Base-by-base conservation (phyloP, 2,329 filamentous ascomycete species). In the Talaromyces sp. region DNA sequence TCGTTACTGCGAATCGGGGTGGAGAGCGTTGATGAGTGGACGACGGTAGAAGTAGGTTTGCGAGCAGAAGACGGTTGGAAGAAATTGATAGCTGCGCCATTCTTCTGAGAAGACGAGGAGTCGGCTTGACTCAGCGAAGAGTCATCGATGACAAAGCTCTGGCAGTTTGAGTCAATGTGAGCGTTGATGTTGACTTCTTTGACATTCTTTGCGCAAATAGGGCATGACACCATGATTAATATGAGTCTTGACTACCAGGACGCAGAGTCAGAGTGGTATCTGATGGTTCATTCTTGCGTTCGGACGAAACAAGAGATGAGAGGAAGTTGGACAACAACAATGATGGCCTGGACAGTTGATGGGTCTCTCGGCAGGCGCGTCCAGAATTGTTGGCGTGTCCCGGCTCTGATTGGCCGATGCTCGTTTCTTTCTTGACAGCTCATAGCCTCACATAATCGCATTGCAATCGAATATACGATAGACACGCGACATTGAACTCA, bases 111-210 rank as follows among this genome's bases (percentile, higher is more conserved):
- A 53, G 68, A 56, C 61, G 62, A 65, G 56, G 69, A 63, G 33
- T 72, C 67, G 64, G 77, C 69, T 60, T 86, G 83, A 57, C 67
- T 67, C 60, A 72, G 66, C 69, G 73, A 63, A 3, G 73, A 63
- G 17, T 76, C 70, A 59, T 88, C 77, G 45, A 59, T 55, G 62
- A 94, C 72, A 69, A 87, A 87, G 36, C 78, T 80, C 60, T 82
- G 74, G 77, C 91, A 96, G 63, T 82, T 82, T 28, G 89, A 91
- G 75, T 96, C 91, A 70, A 96, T 84, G 73, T 96, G 91, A 63
- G 80, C 80, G 75, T 96, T 96, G 79, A 96, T 96, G 63, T 87
- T 81, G 67, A 79, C 76, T 63, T 87, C 77, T 64, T 84, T 87
- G 67, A 94, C 89, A 33, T 81, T 78, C 66, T 88, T 87, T 68